Conservation (phyloP, 169 alveolate genomes). For the Plasmodium berghei region DNA sequence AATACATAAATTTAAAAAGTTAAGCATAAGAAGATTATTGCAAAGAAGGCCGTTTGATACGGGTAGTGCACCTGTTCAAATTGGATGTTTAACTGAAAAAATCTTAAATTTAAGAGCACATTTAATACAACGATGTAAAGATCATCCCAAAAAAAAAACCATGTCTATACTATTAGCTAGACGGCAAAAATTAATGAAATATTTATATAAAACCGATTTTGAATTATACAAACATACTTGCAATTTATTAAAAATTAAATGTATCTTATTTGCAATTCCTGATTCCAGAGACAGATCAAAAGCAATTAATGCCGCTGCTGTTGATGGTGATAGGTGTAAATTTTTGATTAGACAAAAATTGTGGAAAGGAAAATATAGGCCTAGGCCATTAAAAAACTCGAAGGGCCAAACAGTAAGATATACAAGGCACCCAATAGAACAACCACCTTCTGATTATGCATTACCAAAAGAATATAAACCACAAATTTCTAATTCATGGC, state of each 20-base stretch:
- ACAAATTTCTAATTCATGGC: constrained; percentile 83
- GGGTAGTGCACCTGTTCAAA: constrained; percentile 88
- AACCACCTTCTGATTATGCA: constrained; percentile 84
- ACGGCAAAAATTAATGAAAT: constrained; percentile 87
- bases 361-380: constrained; percentile 89
- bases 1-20: constrained; percentile 77
- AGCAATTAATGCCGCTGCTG: constrained; percentile 88
- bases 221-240: constrained; percentile 88
- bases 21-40: constrained; percentile 80
- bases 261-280: constrained; percentile 89
- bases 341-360: constrained; percentile 89
- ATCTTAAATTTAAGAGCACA: constrained; percentile 89
- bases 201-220: constrained; percentile 86
- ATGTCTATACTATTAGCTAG: constrained; percentile 88
- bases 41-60: constrained; percentile 89
- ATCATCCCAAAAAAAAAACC: constrained; percentile 87
- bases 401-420: constrained; percentile 87
- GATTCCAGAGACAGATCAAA: constrained; percentile 90
- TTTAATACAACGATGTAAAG: constrained; percentile 84
- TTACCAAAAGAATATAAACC: constrained; percentile 83
- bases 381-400: constrained; percentile 84
- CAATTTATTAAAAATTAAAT: constrained; percentile 84
- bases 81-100: constrained; percentile 89
- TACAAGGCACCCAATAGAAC: constrained; percentile 90
- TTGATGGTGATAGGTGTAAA: constrained; percentile 91